phyloP scores from a whole-genome alignment of 176 grass and related monocot species.

The Cenchrus fungigraminus region DNA sequence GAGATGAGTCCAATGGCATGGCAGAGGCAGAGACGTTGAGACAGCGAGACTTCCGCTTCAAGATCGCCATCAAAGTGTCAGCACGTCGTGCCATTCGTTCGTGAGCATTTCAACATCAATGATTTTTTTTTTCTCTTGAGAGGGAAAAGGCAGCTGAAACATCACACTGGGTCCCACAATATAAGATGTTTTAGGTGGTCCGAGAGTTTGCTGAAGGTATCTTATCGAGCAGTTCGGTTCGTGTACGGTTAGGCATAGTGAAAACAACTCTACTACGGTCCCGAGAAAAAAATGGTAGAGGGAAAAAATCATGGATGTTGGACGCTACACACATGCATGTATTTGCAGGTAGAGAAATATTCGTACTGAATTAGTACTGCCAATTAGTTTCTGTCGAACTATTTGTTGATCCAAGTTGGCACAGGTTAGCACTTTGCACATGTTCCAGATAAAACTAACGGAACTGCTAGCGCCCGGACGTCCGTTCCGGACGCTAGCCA shows the following conservation, averaged over 20 bases:
- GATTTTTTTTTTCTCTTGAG: background rate
- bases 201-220: background rate
- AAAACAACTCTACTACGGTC: background rate
- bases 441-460: too few species aligned
- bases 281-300: background rate
- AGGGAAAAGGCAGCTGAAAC: background rate
- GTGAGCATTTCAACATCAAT: background rate
- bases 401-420: background rate
- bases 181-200: background rate
- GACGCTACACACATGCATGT: too few species aligned
- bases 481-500: too few species aligned
- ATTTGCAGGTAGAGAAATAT: too few species aligned
- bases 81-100: background rate
- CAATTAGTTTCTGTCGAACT: background rate
- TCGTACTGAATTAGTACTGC: background rate
- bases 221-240: background rate
- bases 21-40: too few species aligned
- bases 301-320: background rate
- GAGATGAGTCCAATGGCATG: background rate
- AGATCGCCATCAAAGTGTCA: conserved; percentile 4
- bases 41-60: background rate
- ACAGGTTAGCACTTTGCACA: background rate
- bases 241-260: background rate
- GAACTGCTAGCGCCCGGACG: too few species aligned
- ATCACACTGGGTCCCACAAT: background rate